Evolutionary conservation across 257 asterid genomes (phyloP).

Genomic region (Euphrasia confusa): DNA sequence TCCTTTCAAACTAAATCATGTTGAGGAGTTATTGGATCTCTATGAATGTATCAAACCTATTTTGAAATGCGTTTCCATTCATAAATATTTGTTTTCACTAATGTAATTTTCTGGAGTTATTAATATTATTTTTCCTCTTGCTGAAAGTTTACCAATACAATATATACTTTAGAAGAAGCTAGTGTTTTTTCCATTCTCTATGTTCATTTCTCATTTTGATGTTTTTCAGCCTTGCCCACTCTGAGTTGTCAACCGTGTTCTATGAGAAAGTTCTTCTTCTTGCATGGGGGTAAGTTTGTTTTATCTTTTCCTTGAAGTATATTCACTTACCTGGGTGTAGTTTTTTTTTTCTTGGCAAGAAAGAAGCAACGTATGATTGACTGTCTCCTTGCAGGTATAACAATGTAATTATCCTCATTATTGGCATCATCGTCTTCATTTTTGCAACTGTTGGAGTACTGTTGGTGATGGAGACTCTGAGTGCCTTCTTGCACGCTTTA

Average conservation of each 20-base stretch:
- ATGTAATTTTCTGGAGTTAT: neutral
- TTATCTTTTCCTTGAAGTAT: constrained; percentile 3
- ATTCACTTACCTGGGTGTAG: constrained; percentile 14
- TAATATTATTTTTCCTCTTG: neutral
- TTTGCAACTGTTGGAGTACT: constrained; percentile 90
- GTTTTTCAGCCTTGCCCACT: constrained; percentile 83
- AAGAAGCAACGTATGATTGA: constrained; percentile 12
- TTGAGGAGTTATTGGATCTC: constrained; percentile 9
- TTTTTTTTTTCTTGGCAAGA: neutral
- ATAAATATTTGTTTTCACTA: neutral
- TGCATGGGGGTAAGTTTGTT: constrained; percentile 83
- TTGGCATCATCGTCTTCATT: constrained; percentile 70
- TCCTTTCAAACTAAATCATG: constrained; percentile 9
- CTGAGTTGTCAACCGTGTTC: constrained; percentile 83
- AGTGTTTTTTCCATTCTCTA: neutral
- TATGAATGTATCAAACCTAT: neutral
- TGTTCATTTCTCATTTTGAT: constrained; percentile 5
- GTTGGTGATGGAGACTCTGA: constrained; percentile 97
- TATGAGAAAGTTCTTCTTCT: constrained; percentile 95
- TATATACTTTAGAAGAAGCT: neutral
- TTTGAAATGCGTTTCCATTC: neutral
- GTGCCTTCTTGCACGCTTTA: constrained; percentile 93
- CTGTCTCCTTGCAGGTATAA: constrained; percentile 57
- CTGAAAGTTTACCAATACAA: constrained; percentile 3
- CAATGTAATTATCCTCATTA: constrained; percentile 57